These are phyloP conservation scores for Malus sylvestris DNA, from an alignment of 306 rosid genomes.

Conservation along the genomic window DNA sequence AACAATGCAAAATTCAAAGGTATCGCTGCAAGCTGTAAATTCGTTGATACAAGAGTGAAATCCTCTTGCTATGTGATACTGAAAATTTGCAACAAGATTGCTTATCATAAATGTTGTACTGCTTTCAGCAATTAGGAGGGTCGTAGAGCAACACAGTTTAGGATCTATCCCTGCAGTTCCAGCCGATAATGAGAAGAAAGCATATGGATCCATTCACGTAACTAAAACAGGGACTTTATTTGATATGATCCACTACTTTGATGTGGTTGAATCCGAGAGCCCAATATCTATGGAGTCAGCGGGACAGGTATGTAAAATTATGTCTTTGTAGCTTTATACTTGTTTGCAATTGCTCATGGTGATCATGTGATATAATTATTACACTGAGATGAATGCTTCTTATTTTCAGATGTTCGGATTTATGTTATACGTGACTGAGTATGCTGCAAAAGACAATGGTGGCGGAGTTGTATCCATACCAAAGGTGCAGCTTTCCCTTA, in stretches of 20 bases:
- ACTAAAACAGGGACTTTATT: constrained; percentile 41
- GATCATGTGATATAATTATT: neutral
- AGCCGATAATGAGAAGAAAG: constrained; percentile 46
- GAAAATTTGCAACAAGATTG: constrained; percentile 4
- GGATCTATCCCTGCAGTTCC: constrained; percentile 59
- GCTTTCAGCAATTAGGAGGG: constrained; percentile 70
- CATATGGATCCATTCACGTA: constrained; percentile 63
- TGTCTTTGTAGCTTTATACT: neutral
- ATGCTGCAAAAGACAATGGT: constrained; percentile 32
- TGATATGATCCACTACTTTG: constrained; percentile 42
- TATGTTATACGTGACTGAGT: constrained; percentile 56
- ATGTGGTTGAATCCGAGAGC: constrained; percentile 45
- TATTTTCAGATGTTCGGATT: constrained; percentile 75
- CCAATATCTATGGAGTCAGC: constrained; percentile 78
- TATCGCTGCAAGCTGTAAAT: constrained; percentile 6
- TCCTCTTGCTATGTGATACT: constrained; percentile 3
- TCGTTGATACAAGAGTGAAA: neutral
- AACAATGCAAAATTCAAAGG: constrained; percentile 78
- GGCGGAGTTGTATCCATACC: constrained; percentile 52
- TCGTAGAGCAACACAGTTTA: constrained; percentile 48
- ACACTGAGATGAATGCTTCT: constrained; percentile 20
- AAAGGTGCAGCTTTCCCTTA: constrained; percentile 34
- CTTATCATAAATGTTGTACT: constrained; percentile 18
- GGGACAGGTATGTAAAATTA: constrained; percentile 59
- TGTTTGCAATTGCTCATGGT: neutral